Percentiles rank a stretch among this genome's conserved stretches.
phyloP scores from a whole-genome alignment of 805 yeast species.

The Barnettozyma wickerhamii region DNA sequence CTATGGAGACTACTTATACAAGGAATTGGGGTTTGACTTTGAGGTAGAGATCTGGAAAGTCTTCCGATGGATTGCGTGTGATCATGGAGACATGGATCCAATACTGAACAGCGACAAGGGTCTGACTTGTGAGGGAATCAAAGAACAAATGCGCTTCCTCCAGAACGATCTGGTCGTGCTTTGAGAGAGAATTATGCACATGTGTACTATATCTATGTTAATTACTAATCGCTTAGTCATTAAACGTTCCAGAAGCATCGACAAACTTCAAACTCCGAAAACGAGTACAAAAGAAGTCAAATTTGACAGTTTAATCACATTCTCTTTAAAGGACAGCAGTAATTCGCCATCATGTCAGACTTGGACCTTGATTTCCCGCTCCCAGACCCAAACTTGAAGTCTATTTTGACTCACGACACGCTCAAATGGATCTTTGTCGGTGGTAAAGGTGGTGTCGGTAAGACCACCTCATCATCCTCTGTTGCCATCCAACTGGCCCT shows the following conservation, averaged over 20 bases:
- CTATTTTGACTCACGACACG: slow-evolving; percentile 59
- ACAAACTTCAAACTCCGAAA: too few relatives aligned
- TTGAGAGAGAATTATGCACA: too few relatives aligned
- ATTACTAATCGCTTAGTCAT: too few relatives aligned
- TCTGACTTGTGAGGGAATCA: too few relatives aligned
- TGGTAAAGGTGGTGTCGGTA: slow-evolving; percentile 99
- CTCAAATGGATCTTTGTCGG: slow-evolving; percentile 98
- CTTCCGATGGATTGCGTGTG: slow-evolving; percentile 26
- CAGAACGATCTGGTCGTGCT: too few relatives aligned
- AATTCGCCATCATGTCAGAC: slow-evolving; percentile 20
- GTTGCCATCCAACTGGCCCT: slow-evolving; percentile 91
- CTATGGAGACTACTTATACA: slow-evolving; percentile 15
- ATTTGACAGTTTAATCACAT: not conserved
- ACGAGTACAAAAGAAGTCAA: not conserved
- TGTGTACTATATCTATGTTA: too few relatives aligned
- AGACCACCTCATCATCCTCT: slow-evolving; percentile 95
- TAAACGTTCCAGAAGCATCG: not conserved
- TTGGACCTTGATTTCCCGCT: slow-evolving; percentile 20
- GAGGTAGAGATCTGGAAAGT: slow-evolving; percentile 27
- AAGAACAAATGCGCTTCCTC: too few relatives aligned
- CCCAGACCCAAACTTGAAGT: slow-evolving; percentile 64
- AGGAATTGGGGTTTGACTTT: slow-evolving; percentile 26
- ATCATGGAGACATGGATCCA: slow-evolving; percentile 32
- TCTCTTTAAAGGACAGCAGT: too few relatives aligned
- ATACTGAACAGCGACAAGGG: too few relatives aligned